Conservation (phyloP, 2,329 filamentous ascomycete genomes). For the Parafenestella ontariensis region DNA sequence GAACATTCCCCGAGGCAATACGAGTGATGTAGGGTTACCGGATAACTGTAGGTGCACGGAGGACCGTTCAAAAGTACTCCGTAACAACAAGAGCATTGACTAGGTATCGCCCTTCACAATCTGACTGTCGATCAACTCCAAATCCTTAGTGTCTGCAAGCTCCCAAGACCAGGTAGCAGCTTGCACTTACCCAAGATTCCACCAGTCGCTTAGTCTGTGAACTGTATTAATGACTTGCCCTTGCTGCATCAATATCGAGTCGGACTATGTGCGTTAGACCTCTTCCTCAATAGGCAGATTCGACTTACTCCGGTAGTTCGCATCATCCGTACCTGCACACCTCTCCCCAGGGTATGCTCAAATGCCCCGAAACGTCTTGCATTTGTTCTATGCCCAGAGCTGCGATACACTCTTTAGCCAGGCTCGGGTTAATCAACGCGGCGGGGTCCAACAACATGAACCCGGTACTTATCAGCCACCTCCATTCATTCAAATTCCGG, state of each 20-base stretch:
- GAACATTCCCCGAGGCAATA: background rate
- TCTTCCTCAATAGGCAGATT: background rate
- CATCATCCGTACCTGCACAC: slow-evolving; percentile 1
- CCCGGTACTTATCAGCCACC: background rate
- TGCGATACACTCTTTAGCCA: background rate
- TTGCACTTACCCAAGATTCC: background rate
- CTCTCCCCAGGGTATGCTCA: background rate
- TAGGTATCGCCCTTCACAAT: background rate
- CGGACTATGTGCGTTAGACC: slow-evolving; percentile 1
- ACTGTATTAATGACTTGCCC: background rate
- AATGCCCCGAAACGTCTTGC: background rate
- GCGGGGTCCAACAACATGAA: background rate
- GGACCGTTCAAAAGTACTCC: background rate
- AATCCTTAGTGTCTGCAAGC: background rate
- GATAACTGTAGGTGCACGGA: background rate
- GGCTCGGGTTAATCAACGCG: background rate
- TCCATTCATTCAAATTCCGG: background rate
- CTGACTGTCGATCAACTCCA: background rate
- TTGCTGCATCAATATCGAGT: background rate
- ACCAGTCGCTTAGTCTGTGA: background rate
- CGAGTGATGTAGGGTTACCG: background rate
- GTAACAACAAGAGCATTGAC: background rate
- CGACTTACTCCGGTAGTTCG: background rate
- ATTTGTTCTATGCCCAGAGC: background rate
- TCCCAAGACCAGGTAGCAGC: background rate